Base-by-base conservation (phyloP, 2,329 filamentous ascomycete genomes). In the Neofusicoccum laricinum region DNA sequence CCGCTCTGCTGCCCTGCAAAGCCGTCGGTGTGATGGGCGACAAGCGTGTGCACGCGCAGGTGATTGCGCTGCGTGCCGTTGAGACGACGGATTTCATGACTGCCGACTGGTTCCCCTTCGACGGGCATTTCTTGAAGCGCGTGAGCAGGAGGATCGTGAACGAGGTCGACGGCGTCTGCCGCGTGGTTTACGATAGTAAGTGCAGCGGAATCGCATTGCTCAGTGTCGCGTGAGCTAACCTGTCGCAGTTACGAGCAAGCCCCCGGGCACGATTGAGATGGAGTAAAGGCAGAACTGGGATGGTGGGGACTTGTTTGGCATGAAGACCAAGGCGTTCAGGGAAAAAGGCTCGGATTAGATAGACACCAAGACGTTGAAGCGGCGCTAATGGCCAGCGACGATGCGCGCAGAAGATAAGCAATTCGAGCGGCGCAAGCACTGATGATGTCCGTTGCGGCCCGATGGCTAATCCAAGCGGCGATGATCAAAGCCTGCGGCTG, bases 61-160 rank as follows among this genome's bases (percentile, higher is more conserved):
- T 89, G 53, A 85, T 89, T 71, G 81, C 84, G 50, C 75, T 89
- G 41, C 77, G 88, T 65, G 88, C 87, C 2, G 86, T 90, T 2
- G 81, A 85, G 71, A 89, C 82, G 63, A 82, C 79, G 3, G 87
- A 91, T 69, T 91, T 91, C 76, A 93, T 93, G 91, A 91, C 85
- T 2, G 90, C 89, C 25, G 85, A 91, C 73, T 84, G 85, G 66
- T 93, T 85, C 76, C 81, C 86, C 61, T 91, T 92, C 71, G 80
- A 85, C 62, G 84, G 84, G 68, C 80, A 82, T 19, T 88, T 93
- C 72, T 80, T 94, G 67, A 85, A 86, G 76, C 80, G 80, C 65
- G 87, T 93, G 36, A 84, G 84, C 50, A 85, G 82, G 14, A 81
- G 88, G 66, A 93, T 93, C 71, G 85, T 90, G 65, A 94, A 92